A percentile compares a stretch with the other conserved stretches of the same genome.
phyloP scores from a whole-genome alignment of 345 rosid species.

The Heritiera littoralis region DNA sequence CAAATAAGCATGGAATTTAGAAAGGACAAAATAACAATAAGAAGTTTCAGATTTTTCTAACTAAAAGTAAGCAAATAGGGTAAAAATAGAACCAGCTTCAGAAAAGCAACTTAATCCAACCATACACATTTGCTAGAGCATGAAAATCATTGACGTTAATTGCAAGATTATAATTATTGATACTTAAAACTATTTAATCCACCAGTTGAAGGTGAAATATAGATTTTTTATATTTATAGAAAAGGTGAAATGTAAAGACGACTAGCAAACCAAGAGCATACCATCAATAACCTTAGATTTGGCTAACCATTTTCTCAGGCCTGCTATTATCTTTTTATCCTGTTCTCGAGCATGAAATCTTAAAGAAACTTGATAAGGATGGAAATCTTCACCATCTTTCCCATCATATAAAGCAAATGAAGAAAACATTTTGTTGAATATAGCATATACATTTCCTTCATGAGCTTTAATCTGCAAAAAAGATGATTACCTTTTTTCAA shows the following conservation, averaged over 20 bases:
- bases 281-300: slow-evolving; percentile 45
- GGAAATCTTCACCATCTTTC: slow-evolving; percentile 37
- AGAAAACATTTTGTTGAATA: slow-evolving; percentile 55
- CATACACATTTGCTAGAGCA: neutral
- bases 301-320: slow-evolving; percentile 49
- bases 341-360: slow-evolving; percentile 46
- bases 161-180: neutral
- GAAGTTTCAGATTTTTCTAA: slow-evolving; percentile 1
- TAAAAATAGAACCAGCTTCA: neutral
- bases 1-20: neutral
- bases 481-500: neutral
- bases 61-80: neutral
- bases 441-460: slow-evolving; percentile 48
- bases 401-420: slow-evolving; percentile 70
- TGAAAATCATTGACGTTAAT: neutral
- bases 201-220: neutral
- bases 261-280: slow-evolving; percentile 22
- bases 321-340: slow-evolving; percentile 46
- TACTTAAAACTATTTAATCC: neutral
- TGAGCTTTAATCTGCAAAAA: slow-evolving; percentile 51
- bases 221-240: neutral
- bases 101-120: slow-evolving; percentile 1
- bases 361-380: slow-evolving; percentile 60
- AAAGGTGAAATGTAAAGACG: neutral
- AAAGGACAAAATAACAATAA: neutral